Conservation (phyloP, 1,284 basidiomycete genomes). For the Irpex rosettiformis region DNA sequence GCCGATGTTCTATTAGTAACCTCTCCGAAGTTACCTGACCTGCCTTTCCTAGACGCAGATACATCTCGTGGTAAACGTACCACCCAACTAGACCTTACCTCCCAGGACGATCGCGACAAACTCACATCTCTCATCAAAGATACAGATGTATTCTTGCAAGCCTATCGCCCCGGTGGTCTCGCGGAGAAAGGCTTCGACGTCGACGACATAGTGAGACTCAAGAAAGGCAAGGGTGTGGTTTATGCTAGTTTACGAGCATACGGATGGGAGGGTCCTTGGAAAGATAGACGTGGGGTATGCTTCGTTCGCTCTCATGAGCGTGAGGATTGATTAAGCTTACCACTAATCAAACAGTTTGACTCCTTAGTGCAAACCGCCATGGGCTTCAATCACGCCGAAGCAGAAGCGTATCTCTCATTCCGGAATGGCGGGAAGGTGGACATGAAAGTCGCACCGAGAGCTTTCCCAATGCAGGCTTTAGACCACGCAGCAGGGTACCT, state of each 20-base stretch:
- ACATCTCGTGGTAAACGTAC: slow-evolving; percentile 67
- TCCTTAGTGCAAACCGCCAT: slow-evolving; percentile 65
- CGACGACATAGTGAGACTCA: slow-evolving; percentile 34
- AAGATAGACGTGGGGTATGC: slow-evolving; percentile 48
- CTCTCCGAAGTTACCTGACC: slow-evolving; percentile 50
- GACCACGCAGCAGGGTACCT: slow-evolving; percentile 64
- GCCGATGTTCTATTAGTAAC: slow-evolving; percentile 60
- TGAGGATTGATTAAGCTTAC: neutral
- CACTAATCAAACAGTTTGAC: slow-evolving; percentile 54
- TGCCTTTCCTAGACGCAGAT: slow-evolving; percentile 55
- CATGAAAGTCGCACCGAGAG: slow-evolving; percentile 32
- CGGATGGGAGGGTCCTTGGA: slow-evolving; percentile 62
- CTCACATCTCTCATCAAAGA: slow-evolving; percentile 38
- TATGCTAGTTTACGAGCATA: slow-evolving; percentile 58
- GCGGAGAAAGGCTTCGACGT: slow-evolving; percentile 47
- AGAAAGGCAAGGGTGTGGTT: slow-evolving; percentile 45
- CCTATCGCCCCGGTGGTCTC: slow-evolving; percentile 58
- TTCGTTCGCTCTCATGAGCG: neutral
- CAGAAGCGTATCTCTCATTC: slow-evolving; percentile 39
- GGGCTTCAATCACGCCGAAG: slow-evolving; percentile 61
- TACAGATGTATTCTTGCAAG: slow-evolving; percentile 64
- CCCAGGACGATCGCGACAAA: slow-evolving; percentile 27
- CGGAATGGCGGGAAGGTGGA: slow-evolving; percentile 14
- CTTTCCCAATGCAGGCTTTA: slow-evolving; percentile 60
- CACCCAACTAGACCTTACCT: slow-evolving; percentile 54